Evolutionary conservation across 306 rosid species (phyloP).

Genomic region (Medicago arabica): DNA sequence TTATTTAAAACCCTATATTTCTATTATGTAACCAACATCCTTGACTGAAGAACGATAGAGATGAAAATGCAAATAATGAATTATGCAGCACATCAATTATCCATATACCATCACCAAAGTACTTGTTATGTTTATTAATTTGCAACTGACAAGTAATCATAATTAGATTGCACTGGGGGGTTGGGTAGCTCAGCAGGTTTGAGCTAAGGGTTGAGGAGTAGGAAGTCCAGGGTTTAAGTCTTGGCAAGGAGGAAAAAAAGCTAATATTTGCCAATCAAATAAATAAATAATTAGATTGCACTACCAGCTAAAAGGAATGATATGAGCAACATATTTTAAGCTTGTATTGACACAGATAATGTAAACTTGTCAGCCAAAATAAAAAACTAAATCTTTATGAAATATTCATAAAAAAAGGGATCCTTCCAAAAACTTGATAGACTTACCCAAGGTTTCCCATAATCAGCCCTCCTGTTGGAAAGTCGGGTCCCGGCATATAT

Average conservation of each 20-base stretch:
- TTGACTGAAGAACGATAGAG: constrained; percentile 13
- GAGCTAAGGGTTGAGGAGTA: no score
- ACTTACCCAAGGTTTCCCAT: constrained; percentile 97
- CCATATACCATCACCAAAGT: constrained; percentile 31
- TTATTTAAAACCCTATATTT: constrained; percentile 8
- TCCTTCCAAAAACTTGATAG: constrained; percentile 24
- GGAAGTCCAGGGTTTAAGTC: no score
- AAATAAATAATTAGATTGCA: constrained; percentile 14
- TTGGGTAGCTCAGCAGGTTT: no score
- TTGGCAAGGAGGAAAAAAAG: no score
- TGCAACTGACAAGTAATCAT: background rate
- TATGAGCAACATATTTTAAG: constrained; percentile 13
- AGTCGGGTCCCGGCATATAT: constrained; percentile 99
- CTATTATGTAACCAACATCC: constrained; percentile 18
- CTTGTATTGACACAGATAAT: background rate
- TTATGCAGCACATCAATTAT: constrained; percentile 7
- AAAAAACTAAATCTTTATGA: background rate
- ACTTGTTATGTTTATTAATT: background rate
- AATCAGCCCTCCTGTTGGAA: constrained; percentile 97
- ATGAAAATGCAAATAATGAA: constrained; percentile 27
- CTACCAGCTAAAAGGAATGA: constrained; percentile 30
- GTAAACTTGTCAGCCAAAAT: constrained; percentile 15
- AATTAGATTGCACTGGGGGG: constrained; percentile 9
- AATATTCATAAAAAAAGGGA: constrained; percentile 6
- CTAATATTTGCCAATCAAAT: no score